Evolutionary conservation across 345 rosid species (phyloP), one percentile per base, ranked within the genome.

Genomic region (Sonneratia alba): DNA sequence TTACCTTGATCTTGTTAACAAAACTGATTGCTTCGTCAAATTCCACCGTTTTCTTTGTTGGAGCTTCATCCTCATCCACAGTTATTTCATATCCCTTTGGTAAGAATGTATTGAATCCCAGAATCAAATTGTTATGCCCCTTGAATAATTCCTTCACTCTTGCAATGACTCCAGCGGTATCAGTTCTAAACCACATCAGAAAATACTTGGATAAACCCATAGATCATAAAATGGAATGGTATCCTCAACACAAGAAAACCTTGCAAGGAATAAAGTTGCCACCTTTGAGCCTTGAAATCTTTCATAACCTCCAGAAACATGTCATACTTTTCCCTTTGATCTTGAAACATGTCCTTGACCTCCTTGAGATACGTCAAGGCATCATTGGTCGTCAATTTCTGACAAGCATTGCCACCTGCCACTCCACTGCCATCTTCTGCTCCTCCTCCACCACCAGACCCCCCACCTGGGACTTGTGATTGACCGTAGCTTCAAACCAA

Each of bases 201-300:
- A 79, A 82, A 67, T 73, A 68, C 6, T 12, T n/a, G 48, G 75
- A 69, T 76, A 7, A 36, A 16, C 14, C 63, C 16, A 63, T 47
- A 36, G 36, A 37, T 36, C 47, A 37, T 37, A 22, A 66, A 61
- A 51, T 72, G 75, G 19, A 79, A 75, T 71, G 79, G 77, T 8
- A 74, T 61, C 32, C 75, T 49, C 51, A 43, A 73, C 14, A 37
- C 65, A 66, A 71, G 66, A 73, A 13, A 66, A 34, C 19, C 24
- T 47, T 63, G 21, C 68, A 72, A 61, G 63, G 57, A 42, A 42
- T 36, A 75, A 76, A 32, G 14, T 70, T 27, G 55, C 66, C 71
- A 92, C 99, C 97, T 84, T 77, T 90, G 96, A 51, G 96, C 97
- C 83, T 95, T 90, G 75, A 95, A 95, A 82, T 95, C 99, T 77